Conservation (phyloP, 2,329 filamentous ascomycete species). For the Ophioceras dolichostomum region DNA sequence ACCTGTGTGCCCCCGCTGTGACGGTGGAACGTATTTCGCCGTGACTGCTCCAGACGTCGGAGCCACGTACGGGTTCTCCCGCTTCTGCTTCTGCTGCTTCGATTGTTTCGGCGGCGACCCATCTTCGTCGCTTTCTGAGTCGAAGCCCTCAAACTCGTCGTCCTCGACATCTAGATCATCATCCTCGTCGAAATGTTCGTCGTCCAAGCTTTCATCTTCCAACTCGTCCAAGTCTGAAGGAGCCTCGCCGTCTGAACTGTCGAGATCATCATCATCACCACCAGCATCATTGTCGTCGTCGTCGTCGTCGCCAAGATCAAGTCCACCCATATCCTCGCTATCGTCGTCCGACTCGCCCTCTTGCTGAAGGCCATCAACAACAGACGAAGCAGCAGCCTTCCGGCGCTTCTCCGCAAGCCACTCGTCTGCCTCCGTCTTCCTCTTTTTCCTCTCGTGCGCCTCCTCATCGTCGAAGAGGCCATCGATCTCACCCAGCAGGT, state of each 20-base stretch:
- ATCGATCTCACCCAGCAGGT: conserved; percentile 59
- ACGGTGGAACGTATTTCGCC: conserved; percentile 82
- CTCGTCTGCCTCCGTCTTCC: conserved; percentile 42
- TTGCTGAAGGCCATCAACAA: conserved; percentile 3
- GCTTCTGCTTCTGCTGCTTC: conserved; percentile 11
- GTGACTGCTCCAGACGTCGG: conserved; percentile 37
- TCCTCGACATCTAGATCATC: conserved; percentile 15
- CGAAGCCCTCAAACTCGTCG: conserved; percentile 27
- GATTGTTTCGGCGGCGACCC: conserved; percentile 15
- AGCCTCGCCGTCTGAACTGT: conserved; percentile 7
- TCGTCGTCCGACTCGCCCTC: conserved; percentile 12
- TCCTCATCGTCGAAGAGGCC: conserved; percentile 30
- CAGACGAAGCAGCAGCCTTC: conserved; percentile 21
- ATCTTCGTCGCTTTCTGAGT: conserved; percentile 12
- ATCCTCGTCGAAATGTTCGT: conserved; percentile 7
- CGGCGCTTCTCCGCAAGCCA: conserved; percentile 48
- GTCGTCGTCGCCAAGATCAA: too few species aligned
- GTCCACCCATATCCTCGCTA: too few species aligned
- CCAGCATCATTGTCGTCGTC: conserved; percentile 14
- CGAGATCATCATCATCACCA: conserved; percentile 8
- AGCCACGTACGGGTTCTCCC: conserved; percentile 81
- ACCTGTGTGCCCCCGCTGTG: conserved; percentile 51
- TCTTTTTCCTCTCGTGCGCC: conserved; percentile 47
- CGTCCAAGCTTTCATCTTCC: too few species aligned
- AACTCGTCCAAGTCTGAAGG: conserved; percentile 16